Percentiles rank a stretch among this genome's conserved stretches.
Conservation (phyloP, 1,139 yeast genomes). For the Barnettozyma hawaiiensis region DNA sequence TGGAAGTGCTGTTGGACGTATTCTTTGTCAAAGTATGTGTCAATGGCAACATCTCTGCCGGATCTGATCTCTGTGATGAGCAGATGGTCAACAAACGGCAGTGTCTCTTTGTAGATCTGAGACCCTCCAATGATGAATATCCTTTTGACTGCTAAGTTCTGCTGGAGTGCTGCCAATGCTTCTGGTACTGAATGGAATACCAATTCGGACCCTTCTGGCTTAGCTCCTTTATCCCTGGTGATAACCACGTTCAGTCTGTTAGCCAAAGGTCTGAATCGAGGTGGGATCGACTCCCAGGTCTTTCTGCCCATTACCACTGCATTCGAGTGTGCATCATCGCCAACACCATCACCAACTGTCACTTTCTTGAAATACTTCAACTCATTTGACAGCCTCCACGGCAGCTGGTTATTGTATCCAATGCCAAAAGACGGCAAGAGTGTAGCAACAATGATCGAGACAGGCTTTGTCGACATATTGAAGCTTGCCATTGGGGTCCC, state of each 20-base stretch:
- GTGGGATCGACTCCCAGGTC: constrained; percentile 94
- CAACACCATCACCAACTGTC: constrained; percentile 38
- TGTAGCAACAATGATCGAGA: constrained; percentile 79
- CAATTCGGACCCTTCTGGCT: constrained; percentile 29
- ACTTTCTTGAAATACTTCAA: constrained; percentile 79
- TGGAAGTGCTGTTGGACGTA: constrained; percentile 21
- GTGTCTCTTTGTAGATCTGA: constrained; percentile 63
- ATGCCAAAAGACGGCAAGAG: constrained; percentile 76
- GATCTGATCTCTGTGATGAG: constrained; percentile 65
- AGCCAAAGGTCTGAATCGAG: constrained; percentile 75
- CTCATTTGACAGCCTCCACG: constrained; percentile 84
- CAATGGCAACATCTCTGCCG: constrained; percentile 45
- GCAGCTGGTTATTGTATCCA: constrained; percentile 74
- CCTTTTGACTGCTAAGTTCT: constrained; percentile 33
- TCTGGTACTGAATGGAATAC: constrained; percentile 41
- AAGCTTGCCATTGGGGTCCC: no score
- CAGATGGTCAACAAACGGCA: constrained; percentile 47
- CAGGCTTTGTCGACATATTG: constrained; percentile 31
- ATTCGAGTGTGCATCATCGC: constrained; percentile 37
- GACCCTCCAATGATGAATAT: constrained; percentile 92
- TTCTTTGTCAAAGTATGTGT: constrained; percentile 44
- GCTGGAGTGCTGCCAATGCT: constrained; percentile 33
- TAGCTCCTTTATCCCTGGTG: constrained; percentile 38
- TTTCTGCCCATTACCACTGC: constrained; percentile 95
- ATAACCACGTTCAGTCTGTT: constrained; percentile 71